These are phyloP conservation scores for Ascochyta clinopodiicola DNA, from an alignment of 2,329 filamentous ascomycete genomes.

Conservation along the genomic window DNA sequence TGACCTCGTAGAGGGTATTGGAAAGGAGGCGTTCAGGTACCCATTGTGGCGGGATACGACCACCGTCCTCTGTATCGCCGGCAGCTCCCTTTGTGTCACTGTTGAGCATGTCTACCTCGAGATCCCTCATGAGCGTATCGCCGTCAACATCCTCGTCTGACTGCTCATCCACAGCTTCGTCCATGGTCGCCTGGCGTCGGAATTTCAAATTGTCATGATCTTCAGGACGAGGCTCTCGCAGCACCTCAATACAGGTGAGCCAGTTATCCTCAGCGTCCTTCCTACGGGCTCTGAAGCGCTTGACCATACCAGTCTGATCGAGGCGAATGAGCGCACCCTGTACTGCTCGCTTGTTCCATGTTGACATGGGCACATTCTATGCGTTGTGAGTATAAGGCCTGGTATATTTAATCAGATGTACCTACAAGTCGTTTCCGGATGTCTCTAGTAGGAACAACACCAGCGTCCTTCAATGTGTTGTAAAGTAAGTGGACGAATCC, in stretches of 20 bases:
- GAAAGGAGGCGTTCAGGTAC: conserved; percentile 58
- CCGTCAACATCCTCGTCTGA: conserved; percentile 42
- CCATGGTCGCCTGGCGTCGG: conserved; percentile 24
- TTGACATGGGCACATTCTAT: conserved; percentile 41
- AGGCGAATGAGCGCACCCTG: conserved; percentile 50
- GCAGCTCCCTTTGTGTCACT: conserved; percentile 27
- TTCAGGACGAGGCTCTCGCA: conserved; percentile 47
- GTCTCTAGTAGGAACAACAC: conserved; percentile 60
- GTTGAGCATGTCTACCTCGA: conserved; percentile 41
- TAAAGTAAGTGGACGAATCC: conserved; percentile 58
- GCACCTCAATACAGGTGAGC: conserved; percentile 50
- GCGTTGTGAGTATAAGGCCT: conserved; percentile 20
- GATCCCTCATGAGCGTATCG: conserved; percentile 39
- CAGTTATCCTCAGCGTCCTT: conserved; percentile 36
- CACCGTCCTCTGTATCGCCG: conserved; percentile 25
- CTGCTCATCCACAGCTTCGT: conserved; percentile 26
- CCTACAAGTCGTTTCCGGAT: conserved; percentile 58
- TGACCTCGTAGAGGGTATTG: conserved; percentile 60
- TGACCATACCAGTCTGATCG: conserved; percentile 49
- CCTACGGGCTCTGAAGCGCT: conserved; percentile 44
- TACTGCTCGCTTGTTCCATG: conserved; percentile 49
- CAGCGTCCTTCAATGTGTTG: conserved; percentile 55
- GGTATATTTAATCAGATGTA: background rate
- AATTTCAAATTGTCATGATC: conserved; percentile 44
- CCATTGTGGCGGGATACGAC: conserved; percentile 59